These are phyloP conservation scores for Symbiodinium natans DNA, from an alignment of 73 alveolate species.

Conservation along the genomic window DNA sequence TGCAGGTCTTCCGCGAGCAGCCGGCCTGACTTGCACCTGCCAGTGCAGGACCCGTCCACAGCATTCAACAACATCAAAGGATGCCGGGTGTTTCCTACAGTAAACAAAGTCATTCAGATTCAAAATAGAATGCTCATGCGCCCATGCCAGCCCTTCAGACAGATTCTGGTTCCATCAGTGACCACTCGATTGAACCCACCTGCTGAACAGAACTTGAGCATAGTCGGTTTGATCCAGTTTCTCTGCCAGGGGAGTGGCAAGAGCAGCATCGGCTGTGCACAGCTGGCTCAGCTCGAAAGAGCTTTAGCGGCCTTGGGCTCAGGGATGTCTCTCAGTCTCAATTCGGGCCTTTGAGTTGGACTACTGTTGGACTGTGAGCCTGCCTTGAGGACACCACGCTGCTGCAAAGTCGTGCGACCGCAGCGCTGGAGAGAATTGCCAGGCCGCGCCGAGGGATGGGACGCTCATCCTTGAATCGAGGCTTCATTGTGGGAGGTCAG, in stretches of 20 bases:
- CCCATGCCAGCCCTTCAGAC: too few species aligned
- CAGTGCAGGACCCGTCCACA: not conserved
- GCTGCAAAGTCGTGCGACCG: constrained; percentile 59
- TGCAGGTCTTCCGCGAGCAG: constrained; percentile 7
- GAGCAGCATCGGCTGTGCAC: constrained; percentile 79
- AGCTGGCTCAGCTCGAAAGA: constrained; percentile 54
- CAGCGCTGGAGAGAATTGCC: constrained; percentile 76
- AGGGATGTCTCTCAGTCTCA: not conserved
- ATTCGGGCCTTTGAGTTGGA: not conserved
- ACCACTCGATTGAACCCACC: too few species aligned
- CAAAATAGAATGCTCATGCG: too few species aligned
- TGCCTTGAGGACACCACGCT: constrained; percentile 35
- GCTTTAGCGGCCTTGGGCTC: constrained; percentile 31
- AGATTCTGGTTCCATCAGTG: too few species aligned
- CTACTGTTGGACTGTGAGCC: not conserved
- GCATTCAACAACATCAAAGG: too few species aligned
- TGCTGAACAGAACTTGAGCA: too few species aligned
- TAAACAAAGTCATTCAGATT: too few species aligned
- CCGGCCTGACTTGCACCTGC: constrained; percentile 9
- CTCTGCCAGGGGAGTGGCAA: constrained; percentile 47
- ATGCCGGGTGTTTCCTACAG: too few species aligned
- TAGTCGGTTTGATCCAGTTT: too few species aligned
- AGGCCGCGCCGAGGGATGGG: not conserved
- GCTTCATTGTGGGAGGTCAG: too few species aligned
- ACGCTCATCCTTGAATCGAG: too few species aligned